Evolutionary conservation across 1,284 basidiomycete species (phyloP).

Genomic region (Earliella scabrosa): DNA sequence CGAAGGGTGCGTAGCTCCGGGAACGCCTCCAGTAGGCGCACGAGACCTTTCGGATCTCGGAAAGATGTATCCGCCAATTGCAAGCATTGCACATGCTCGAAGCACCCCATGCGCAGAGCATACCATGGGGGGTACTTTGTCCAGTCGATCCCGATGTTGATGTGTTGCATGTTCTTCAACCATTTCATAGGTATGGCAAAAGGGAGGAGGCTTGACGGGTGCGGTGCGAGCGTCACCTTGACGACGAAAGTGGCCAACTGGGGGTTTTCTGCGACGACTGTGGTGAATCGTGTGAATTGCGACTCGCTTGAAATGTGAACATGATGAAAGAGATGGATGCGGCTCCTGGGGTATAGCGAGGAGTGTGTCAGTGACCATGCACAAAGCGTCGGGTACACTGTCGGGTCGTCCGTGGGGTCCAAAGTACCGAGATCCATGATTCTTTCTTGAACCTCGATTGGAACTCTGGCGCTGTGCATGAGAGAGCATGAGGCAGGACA

Average conservation of each 20-base stretch:
- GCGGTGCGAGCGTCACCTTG: constrained; percentile 3
- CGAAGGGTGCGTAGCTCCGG: background rate
- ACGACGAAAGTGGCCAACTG: background rate
- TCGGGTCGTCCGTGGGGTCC: background rate
- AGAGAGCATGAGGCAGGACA: too few relatives aligned
- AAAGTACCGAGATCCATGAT: constrained; percentile 5
- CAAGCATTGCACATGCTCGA: background rate
- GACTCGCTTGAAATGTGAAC: background rate
- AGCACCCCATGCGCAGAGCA: background rate
- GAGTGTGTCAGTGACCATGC: background rate
- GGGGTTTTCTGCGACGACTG: background rate
- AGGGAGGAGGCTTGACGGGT: background rate
- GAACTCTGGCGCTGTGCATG: background rate
- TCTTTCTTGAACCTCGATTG: background rate
- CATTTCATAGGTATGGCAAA: background rate
- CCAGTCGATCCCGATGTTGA: background rate
- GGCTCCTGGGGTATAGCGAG: background rate
- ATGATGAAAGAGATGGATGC: constrained; percentile 1
- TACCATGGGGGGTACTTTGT: background rate
- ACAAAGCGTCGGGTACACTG: background rate
- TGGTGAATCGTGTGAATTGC: background rate
- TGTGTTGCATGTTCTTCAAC: background rate
- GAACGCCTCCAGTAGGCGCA: background rate
- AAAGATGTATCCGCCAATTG: background rate
- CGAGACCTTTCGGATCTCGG: background rate